Evolutionary conservation across 305 asterid genomes (phyloP).

Genomic region (Solanum chacoense): DNA sequence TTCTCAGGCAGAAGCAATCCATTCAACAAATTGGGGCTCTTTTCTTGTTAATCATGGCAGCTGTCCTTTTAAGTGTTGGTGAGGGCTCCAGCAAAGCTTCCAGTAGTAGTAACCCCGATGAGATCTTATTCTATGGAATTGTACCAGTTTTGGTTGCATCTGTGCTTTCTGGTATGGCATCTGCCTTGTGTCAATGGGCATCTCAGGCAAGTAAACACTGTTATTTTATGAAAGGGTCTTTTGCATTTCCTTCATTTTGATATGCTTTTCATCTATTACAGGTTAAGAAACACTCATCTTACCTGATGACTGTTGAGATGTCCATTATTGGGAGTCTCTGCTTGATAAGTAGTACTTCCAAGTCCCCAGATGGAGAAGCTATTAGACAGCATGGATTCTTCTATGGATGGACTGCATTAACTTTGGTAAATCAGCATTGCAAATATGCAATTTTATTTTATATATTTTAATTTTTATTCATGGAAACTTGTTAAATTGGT

Average conservation of each 20-base stretch:
- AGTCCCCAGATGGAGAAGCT: conserved; percentile 91
- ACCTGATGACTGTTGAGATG: conserved; percentile 96
- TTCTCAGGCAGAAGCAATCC: conserved; percentile 78
- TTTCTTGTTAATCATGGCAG: conserved; percentile 78
- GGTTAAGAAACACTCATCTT: conserved; percentile 84
- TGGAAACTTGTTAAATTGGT: neutral
- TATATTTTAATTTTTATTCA: neutral
- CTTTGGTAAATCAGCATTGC: conserved; percentile 46
- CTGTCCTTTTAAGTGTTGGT: conserved; percentile 74
- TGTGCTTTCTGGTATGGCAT: conserved; percentile 92
- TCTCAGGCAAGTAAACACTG: conserved; percentile 49
- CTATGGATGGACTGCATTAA: conserved; percentile 82
- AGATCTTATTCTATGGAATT: conserved; percentile 68
- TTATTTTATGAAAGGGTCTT: neutral
- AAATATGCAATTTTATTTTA: neutral
- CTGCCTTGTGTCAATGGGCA: conserved; percentile 98
- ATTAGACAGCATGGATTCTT: conserved; percentile 71
- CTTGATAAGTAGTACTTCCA: conserved; percentile 70
- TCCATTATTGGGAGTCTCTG: conserved; percentile 92
- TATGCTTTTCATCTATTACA: conserved; percentile 9
- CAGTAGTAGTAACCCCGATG: conserved; percentile 50
- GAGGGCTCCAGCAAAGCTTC: conserved; percentile 85
- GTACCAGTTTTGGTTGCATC: conserved; percentile 87
- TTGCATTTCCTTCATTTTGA: neutral
- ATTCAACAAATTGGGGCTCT: conserved; percentile 91